Base-by-base conservation (phyloP, 768 basidiomycete genomes). In the Leccinum imitatum region DNA sequence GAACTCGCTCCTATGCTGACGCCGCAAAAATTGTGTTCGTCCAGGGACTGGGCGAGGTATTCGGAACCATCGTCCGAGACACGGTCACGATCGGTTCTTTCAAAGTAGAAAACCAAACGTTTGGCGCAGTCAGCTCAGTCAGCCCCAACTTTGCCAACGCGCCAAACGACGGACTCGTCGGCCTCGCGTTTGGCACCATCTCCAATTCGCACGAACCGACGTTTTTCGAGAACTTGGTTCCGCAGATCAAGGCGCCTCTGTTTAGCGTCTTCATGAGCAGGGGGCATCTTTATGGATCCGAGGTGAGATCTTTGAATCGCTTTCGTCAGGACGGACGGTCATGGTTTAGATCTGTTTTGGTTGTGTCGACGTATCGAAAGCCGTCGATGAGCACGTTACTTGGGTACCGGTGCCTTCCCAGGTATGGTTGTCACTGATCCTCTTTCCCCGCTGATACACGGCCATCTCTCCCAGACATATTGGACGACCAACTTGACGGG, bases 211-310 rank as follows among this genome's bases (percentile, higher is more conserved):
- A 65, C 13, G 61, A 77, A 54, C 77, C 80, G 8, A 88, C 87
- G 0, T 82, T 87, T 64, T 85, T 88, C 61, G 89, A 90, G 70
- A 87, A 83, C 62, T 68, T 89, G 41, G 79, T 89, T 17, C 62
- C 67, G 14, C 62, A 71, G 62, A 58, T 87, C 27, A 67, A 71
- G 4, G 71, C 76, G 0, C 80, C 83, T 13, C 65, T 84, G 4
- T 90, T 90, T 68, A 81, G 82, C 14, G 78, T 89, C n/a, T 80
- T 87, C 63, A 67, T 88, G 33, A 74, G 81, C n/a, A 71, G 83
- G 9, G 61, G 63, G 11, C 51, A 75, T 60, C 56, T 66, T 58
- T 50, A 61, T n/a, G 83, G 84, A 4, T 83, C 84, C 21, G 79
- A 86, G 75, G 80, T 84, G 53, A 57, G 73, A 46, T 13, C 17